phyloP scores from a whole-genome alignment of 306 rosid genomes.

The Astragalus glycyphyllos region DNA sequence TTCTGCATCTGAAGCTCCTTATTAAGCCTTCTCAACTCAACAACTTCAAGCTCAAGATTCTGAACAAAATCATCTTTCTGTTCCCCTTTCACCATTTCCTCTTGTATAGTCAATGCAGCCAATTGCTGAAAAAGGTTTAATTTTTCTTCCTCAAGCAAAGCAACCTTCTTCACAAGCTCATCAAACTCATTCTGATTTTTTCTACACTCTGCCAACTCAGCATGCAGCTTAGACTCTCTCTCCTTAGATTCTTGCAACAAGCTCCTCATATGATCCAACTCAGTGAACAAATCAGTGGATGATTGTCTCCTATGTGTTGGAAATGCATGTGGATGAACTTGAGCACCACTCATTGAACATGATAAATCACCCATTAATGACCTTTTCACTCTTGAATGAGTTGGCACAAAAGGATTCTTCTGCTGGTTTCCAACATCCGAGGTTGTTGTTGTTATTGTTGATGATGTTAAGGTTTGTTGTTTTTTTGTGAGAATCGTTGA shows the following conservation, averaged over 20 bases:
- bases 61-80: slow-evolving; percentile 38
- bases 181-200: slow-evolving; percentile 61
- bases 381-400: slow-evolving; percentile 76
- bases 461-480: slow-evolving; percentile 31
- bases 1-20: slow-evolving; percentile 95
- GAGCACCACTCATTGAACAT: slow-evolving; percentile 63
- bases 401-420: slow-evolving; percentile 49
- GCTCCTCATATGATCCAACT: slow-evolving; percentile 85
- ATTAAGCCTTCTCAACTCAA: slow-evolving; percentile 84
- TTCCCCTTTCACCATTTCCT: slow-evolving; percentile 50
- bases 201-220: slow-evolving; percentile 68
- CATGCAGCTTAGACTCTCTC: slow-evolving; percentile 80
- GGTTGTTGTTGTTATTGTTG: slow-evolving; percentile 31
- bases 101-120: slow-evolving; percentile 43
- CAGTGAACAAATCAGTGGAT: slow-evolving; percentile 83
- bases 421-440: slow-evolving; percentile 58
- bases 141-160: slow-evolving; percentile 72
- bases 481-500: slow-evolving; percentile 52
- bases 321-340: slow-evolving; percentile 70
- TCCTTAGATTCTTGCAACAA: slow-evolving; percentile 84
- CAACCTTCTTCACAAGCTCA: slow-evolving; percentile 56
- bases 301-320: slow-evolving; percentile 89
- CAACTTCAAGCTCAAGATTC: slow-evolving; percentile 79
- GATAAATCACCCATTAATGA: slow-evolving; percentile 84
- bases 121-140: slow-evolving; percentile 60